Conservation (phyloP, 805 yeast genomes). For the Ogataea trehaloabstinens region DNA sequence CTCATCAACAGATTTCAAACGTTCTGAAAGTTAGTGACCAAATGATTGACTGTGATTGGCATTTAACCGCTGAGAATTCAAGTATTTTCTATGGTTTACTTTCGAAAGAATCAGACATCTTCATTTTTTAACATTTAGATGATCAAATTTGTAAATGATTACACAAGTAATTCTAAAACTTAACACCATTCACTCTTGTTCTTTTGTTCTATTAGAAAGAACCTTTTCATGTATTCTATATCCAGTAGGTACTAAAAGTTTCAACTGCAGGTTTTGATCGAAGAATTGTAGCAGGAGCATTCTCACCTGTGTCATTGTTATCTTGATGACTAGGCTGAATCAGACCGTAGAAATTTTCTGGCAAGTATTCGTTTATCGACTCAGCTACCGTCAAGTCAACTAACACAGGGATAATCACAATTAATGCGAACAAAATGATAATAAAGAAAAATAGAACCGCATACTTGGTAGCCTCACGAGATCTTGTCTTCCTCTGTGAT, state of each 20-base stretch:
- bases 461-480: slow-evolving; percentile 43
- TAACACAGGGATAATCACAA: slow-evolving; percentile 50
- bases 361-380: slow-evolving; percentile 15
- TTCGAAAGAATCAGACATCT: too few species aligned
- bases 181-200: too few species aligned
- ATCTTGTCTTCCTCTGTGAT: slow-evolving; percentile 39
- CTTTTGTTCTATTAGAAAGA: too few species aligned
- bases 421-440: slow-evolving; percentile 36
- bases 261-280: slow-evolving; percentile 26
- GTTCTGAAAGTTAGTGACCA: too few species aligned
- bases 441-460: slow-evolving; percentile 43
- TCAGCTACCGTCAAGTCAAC: slow-evolving; percentile 21
- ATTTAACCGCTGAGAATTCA: too few species aligned
- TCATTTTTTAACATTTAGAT: too few species aligned
- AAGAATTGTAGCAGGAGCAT: slow-evolving; percentile 47
- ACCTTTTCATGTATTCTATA: too few species aligned
- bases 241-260: slow-evolving; percentile 26
- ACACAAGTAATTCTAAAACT: too few species aligned
- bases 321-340: slow-evolving; percentile 60
- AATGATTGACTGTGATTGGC: too few species aligned
- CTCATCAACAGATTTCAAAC: too few species aligned
- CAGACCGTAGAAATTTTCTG: slow-evolving; percentile 33
- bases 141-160: too few species aligned
- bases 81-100: too few species aligned
- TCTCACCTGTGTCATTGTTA: slow-evolving; percentile 64